A percentile compares a stretch with the other conserved stretches of the same genome.
Evolutionary conservation across 352 stramenopile genomes (phyloP).

Genomic region (Pythium guiyangense): DNA sequence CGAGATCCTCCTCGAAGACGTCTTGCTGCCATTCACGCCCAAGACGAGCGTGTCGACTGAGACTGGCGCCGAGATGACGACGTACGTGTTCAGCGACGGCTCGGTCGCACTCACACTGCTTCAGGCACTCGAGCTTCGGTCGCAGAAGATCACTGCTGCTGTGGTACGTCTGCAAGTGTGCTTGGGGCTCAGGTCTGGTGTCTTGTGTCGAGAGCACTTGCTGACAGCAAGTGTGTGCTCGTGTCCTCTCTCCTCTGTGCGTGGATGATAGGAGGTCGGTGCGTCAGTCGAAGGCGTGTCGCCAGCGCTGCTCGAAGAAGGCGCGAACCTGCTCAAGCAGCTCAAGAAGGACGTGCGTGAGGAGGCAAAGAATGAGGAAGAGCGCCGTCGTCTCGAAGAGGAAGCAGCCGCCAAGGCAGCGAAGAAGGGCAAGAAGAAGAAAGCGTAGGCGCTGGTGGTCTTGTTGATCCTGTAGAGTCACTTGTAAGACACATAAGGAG

Average conservation of each 20-base stretch:
- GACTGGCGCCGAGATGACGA: constrained; percentile 18
- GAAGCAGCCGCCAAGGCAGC: constrained; percentile 68
- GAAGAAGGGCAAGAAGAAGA: constrained; percentile 84
- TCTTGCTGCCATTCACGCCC: constrained; percentile 41
- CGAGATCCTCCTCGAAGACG: constrained; percentile 61
- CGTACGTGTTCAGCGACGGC: constrained; percentile 55
- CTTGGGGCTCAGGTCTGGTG: background rate
- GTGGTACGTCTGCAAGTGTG: constrained; percentile 25
- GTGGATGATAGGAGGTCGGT: constrained; percentile 27
- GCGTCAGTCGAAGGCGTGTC: constrained; percentile 48
- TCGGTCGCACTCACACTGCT: constrained; percentile 42
- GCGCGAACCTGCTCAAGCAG: constrained; percentile 51
- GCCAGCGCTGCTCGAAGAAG: constrained; percentile 50
- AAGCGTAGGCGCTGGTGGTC: no score
- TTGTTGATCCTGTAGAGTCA: no score
- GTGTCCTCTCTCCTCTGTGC: no score
- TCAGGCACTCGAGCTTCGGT: constrained; percentile 57
- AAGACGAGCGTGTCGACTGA: constrained; percentile 16
- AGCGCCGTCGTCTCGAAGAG: constrained; percentile 63
- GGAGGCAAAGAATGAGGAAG: constrained; percentile 70
- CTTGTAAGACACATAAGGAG: no score
- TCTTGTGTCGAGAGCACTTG: background rate
- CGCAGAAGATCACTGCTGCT: constrained; percentile 41
- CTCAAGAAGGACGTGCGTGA: constrained; percentile 82
- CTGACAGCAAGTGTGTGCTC: background rate